A percentile compares a stretch with the other conserved stretches of the same genome.
Conservation (phyloP, 148 eudicot species). For the Limonium bicolor region DNA sequence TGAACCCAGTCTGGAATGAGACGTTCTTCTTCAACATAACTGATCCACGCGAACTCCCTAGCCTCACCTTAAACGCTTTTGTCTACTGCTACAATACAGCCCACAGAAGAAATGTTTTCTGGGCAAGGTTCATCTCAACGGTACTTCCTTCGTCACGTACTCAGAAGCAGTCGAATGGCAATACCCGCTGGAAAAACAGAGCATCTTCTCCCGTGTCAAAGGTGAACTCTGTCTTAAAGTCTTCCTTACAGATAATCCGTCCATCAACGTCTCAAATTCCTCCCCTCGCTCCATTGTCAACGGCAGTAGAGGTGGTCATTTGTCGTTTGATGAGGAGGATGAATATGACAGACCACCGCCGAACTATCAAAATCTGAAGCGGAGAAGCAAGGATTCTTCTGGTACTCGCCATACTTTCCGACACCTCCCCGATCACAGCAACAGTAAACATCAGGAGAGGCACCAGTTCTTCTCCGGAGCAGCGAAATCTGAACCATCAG, state of each 20-base stretch:
- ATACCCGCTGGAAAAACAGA: slow-evolving; percentile 62
- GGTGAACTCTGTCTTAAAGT: slow-evolving; percentile 82
- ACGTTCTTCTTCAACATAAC: slow-evolving; percentile 63
- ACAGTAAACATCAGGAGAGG: slow-evolving; percentile 4
- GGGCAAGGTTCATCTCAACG: slow-evolving; percentile 51
- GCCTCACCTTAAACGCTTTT: slow-evolving; percentile 45
- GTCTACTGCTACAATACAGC: slow-evolving; percentile 32
- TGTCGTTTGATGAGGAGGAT: no score
- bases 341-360: no score
- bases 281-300: no score
- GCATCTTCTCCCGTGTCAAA: slow-evolving; percentile 44
- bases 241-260: slow-evolving; percentile 45
- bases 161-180: slow-evolving; percentile 53
- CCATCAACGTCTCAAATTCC: slow-evolving; percentile 26
- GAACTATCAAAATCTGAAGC: no score
- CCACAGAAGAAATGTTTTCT: slow-evolving; percentile 33
- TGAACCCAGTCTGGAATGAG: slow-evolving; percentile 77
- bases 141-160: slow-evolving; percentile 59
- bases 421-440: slow-evolving; percentile 18
- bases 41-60: slow-evolving; percentile 35
- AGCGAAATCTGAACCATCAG: neutral
- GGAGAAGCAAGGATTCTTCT: no score
- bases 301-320: no score
- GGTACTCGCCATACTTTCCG: slow-evolving; percentile 26
- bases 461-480: slow-evolving; percentile 6